A percentile compares a stretch with the other conserved stretches of the same genome.
Evolutionary conservation across 2,329 filamentous ascomycete species (phyloP).

Genomic region (Colletotrichum karsti): DNA sequence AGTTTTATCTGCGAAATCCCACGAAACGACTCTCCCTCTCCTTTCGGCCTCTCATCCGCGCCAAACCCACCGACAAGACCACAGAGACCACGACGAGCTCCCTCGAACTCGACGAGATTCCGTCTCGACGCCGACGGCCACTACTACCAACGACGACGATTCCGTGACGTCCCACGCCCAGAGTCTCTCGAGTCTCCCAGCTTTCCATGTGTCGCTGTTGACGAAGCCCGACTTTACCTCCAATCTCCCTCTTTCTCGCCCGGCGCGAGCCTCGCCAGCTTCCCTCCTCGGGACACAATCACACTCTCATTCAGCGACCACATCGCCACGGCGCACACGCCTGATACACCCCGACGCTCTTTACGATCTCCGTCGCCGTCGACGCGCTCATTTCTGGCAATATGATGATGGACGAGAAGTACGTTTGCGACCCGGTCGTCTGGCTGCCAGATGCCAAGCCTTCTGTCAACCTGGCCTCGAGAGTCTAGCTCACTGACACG

Average conservation of each 20-base stretch:
- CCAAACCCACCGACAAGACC: slow-evolving; percentile 9
- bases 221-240: slow-evolving; percentile 15
- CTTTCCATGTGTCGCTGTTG: slow-evolving; percentile 29
- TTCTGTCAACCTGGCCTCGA: slow-evolving; percentile 1
- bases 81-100: slow-evolving; percentile 15
- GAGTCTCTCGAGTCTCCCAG: slow-evolving; percentile 1
- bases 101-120: slow-evolving; percentile 15
- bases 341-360: slow-evolving; percentile 11
- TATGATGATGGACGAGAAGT: slow-evolving; percentile 32
- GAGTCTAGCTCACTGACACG: slow-evolving; percentile 38
- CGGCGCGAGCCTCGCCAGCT: slow-evolving; percentile 34
- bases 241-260: slow-evolving; percentile 29
- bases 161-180: not conserved
- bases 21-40: slow-evolving; percentile 25
- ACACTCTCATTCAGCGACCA: slow-evolving; percentile 19
- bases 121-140: not conserved
- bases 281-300: slow-evolving; percentile 12
- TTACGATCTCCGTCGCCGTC: slow-evolving; percentile 9
- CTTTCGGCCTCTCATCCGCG: slow-evolving; percentile 16
- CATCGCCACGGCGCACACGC: slow-evolving; percentile 15
- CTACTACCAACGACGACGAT: not conserved
- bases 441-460: not conserved
- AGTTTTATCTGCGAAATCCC: slow-evolving; percentile 26
- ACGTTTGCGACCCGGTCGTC: slow-evolving; percentile 27
- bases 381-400: slow-evolving; percentile 26